Percentiles rank a stretch among this genome's conserved stretches.
These are phyloP conservation scores for Flaveria linearis DNA, from an alignment of 129 eudicot genomes.

Conservation along the genomic window DNA sequence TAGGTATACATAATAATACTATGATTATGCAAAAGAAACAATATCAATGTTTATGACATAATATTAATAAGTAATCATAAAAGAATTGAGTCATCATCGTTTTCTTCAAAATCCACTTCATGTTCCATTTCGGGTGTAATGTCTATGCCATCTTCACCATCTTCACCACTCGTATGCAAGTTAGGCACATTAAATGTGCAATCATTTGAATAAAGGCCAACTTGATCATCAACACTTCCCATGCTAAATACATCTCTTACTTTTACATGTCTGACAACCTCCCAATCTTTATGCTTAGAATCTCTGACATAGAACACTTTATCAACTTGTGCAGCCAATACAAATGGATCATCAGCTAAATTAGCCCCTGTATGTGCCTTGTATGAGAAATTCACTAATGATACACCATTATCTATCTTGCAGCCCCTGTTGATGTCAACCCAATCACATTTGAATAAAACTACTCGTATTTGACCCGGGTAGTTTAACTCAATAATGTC, in stretches of 20 bases:
- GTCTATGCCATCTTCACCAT: constrained; percentile 18
- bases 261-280: background rate
- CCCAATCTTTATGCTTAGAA: no score
- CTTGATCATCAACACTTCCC: constrained; percentile 3
- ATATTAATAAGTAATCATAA: no score
- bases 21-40: no score
- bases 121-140: background rate
- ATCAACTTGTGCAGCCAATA: constrained; percentile 14
- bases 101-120: background rate
- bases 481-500: no score
- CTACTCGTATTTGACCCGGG: no score
- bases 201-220: background rate
- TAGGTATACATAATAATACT: no score
- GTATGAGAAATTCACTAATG: constrained; percentile 1
- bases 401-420: no score
- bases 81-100: no score
- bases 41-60: no score
- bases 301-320: no score
- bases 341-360: background rate
- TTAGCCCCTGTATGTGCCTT: background rate
- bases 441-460: no score
- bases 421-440: no score
- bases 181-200: background rate
- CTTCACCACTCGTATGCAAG: background rate
- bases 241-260: constrained; percentile 2